Base-by-base conservation (phyloP, 2,329 filamentous ascomycete genomes). In the Penicillium sp. region DNA sequence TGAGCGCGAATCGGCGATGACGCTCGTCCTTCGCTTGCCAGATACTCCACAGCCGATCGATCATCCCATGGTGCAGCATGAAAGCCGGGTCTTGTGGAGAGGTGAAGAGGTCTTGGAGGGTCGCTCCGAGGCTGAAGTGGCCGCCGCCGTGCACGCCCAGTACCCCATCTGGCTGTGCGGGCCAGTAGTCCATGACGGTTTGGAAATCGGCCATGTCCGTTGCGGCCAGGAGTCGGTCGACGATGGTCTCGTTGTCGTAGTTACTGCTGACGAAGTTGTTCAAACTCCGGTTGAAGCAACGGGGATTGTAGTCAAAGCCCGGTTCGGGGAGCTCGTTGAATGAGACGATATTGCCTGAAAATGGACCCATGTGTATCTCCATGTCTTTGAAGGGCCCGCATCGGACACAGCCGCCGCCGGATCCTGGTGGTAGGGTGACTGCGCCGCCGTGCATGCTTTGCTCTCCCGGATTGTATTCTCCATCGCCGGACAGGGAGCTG, bases 1-100 rank as follows among this genome's bases (percentile, higher is more conserved):
- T 62, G 0, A 65, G 27, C 13, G 61, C 62, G 23, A 56, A 47
- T 19, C 59, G 53, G 23, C 55, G 58, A 41, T 38, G 50, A n/a
- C 9, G 10, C 18, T 53, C 55, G 26, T 61, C 59, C 16, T 7
- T 27, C 2, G 30, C 50, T 34, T 81, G 78, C 78, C 78, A 81
- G 2, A 72, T 75, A 70, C 72, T 76, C 67, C 71, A 81, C 6
- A 72, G 57, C 8, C 77, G 70, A 58, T 81, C 79, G 26, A 80
- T 74, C 64, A 73, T 72, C 0, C 69, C 69, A 56, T 80, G 77
- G 58, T 79, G 77, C 14, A 79, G 64, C 57, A 71, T 79, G 62
- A 80, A 80, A 6, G 63, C 67, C 13, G 76, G 76, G 38, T 80
- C 77, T 9, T 69, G 71, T 0, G 78, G 75, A 2, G 74, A 77